Evolutionary conservation across 768 basidiomycete species (phyloP), one percentile per base, ranked within the genome.

Genomic region (Hygrocybe punicea): DNA sequence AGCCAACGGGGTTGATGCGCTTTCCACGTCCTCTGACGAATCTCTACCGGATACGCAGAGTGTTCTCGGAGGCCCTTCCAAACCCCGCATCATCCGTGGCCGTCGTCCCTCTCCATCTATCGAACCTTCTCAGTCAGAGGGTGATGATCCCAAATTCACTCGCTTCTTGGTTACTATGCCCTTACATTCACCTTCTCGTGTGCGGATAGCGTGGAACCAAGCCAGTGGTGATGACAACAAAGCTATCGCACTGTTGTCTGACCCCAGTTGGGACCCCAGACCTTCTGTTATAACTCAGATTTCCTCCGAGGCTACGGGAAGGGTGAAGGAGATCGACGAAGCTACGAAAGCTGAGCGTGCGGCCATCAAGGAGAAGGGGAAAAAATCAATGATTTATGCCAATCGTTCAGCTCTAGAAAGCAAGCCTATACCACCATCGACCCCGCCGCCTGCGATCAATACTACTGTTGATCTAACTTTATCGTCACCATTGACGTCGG

Each of bases 361-460:
- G 17, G 84, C 86, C 34, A 78, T 77, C 57, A 85, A 78, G 66
- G 88, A 90, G 71, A 85, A 89, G 69, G 88, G 85, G 19, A 91
- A 87, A 70, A 86, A 83, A 65, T 91, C 90, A n/a, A 79, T 84
- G 68, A 92, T 92, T 50, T 91, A 91, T 62, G 85, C 86, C 40
- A 87, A 86, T 60, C 81, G 87, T 55, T 69, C 78, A 37, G 71
- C 73, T 25, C 72, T 86, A 35, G 81, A 82, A 55, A 72, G 70
- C 49, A 81, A 73, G 53, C 72, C 73, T 24, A 35, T 49, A 21
- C 50, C 60, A 4, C 58, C 62, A 36, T 61, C 71, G 25, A 68
- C 79, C 14, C 75, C 80, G 1, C 78, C 81, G 36, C 69, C 75
- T 1, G 48, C 58, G 2, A 64, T 66, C n/a, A 79, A 76, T 37